Evolutionary conservation across 306 rosid genomes (phyloP), one percentile per base, ranked within the genome.

Genomic region (Lathyrus oleraceus): DNA sequence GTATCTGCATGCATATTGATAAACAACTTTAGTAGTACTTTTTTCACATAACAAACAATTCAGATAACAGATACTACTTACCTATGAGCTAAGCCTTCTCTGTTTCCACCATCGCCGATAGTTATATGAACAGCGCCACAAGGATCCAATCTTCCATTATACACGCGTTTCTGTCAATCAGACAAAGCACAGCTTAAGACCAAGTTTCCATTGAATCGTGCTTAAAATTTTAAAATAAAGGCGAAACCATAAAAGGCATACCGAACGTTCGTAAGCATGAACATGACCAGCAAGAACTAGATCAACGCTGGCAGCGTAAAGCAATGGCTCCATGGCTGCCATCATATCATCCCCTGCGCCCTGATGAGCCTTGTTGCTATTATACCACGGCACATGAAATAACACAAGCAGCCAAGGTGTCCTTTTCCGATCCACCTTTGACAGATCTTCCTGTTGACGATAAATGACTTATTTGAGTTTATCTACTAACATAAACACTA

Each of bases 241-340:
- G 64, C n/a, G 39, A 64, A 43, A 59, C 6, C 1, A 12, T 42
- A 21, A 45, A 61, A 43, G 52, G 32, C 75, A 32, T 89, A 94
- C 99, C 78, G 96, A 78, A 74, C 96, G 97, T 75, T 94, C 99
- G 32, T 94, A 94, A 69, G 99, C 99, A 76, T 94, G 99, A 69
- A 94, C 99, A 75, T 94, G 97, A 39, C 99, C 99, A 35, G 96
- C 71, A 4, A 94, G 66, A 44, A 88, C 86, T 30, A 94, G 35
- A 78, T 91, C 99, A 69, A 78, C 92, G 69, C 82, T 73, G 19
- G 99, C 96, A 69, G 95, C 95, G 62, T 86, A 75, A 61, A 94
- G 90, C 78, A 91, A 79, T 35, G 95, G 95, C 79, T 94, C 99
- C 77, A 94, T 81, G 56, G 87, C 78, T 42, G 74, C 82, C 96